These are phyloP conservation scores for Annulohypoxylon bovei DNA, from an alignment of 495 filamentous ascomycete genomes.

Conservation along the genomic window DNA sequence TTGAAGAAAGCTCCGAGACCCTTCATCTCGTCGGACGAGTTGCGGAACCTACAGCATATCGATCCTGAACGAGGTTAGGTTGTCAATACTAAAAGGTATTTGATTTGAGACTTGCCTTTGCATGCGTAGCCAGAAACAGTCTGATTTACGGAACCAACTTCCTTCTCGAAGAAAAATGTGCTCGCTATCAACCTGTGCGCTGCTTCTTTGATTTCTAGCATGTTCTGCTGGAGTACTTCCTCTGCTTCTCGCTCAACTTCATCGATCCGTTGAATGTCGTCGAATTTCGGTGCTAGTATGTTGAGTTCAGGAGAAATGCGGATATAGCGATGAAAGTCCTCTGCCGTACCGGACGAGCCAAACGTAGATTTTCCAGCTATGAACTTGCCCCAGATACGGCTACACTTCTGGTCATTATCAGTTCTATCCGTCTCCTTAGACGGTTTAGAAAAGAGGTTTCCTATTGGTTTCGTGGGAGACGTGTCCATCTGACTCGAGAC, in stretches of 20 bases:
- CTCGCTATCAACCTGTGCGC: not conserved
- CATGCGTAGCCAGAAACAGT: not conserved
- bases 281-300: not conserved
- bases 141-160: not conserved
- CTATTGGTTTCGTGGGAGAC: not conserved
- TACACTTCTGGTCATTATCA: not conserved
- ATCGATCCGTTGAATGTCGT: not conserved
- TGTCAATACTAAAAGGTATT: not conserved
- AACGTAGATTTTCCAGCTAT: not conserved
- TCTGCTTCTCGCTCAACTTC: conserved; percentile 6
- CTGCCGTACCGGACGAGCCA: not conserved
- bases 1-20: not conserved
- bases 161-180: conserved; percentile 5
- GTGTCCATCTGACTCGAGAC: not conserved
- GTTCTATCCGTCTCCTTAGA: not conserved
- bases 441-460: not conserved
- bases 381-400: not conserved
- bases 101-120: not conserved
- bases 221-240: conserved; percentile 1
- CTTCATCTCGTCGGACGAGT: not conserved
- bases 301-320: not conserved
- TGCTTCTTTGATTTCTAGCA: not conserved
- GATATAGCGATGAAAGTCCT: not conserved
- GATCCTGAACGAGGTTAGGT: not conserved
- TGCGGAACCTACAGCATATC: not conserved